Base-by-base conservation (phyloP, 1,284 basidiomycete species). In the Mycena citricolor region DNA sequence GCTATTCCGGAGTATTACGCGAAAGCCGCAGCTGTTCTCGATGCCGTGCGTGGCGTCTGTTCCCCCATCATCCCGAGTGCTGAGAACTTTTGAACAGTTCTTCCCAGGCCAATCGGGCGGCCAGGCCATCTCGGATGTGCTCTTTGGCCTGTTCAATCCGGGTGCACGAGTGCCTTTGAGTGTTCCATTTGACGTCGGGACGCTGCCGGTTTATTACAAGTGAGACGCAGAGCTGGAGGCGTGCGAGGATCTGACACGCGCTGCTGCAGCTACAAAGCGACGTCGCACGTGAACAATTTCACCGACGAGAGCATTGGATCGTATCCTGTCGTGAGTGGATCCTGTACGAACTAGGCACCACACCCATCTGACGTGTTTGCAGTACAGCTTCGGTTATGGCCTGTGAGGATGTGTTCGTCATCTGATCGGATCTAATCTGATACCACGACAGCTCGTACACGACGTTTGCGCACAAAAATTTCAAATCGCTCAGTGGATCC, bases 21-120 rank as follows among this genome's bases (percentile, higher is more conserved):
- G 3, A 39, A 54, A 20, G 52, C 56, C 29, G 57, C 60, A 8
- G 61, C 58, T 17, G 56, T 53, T 8, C 16, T 63, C 8, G 51
- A 59, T 49, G 55, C 59, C 11, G 59, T 61, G 12, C 19, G 57
- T 48, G 13, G 12, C 26, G 33, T 26, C 19, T 13, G 25, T 23
- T 39, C 24, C 28, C 10, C 13, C 26, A 23, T n/a, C 12, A 8
- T 32, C n/a, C n/a, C 7, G 24, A 6, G 5, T 14, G 17, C 8
- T 29, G 1, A 22, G 2, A 13, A 37, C 19, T 30, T 19, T 11
- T 36, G 11, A 14, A 34, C 30, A 62, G 59, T 60, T 61, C 49
- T 63, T 61, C 51, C 56, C 60, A 3, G 59, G 61, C 13, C 61
- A 61, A 49, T 56, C 53, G 3, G 61, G 61, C 7, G 61, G 61